Conservation (phyloP, 164 flowering plant species). For the Vitis amurensis region DNA sequence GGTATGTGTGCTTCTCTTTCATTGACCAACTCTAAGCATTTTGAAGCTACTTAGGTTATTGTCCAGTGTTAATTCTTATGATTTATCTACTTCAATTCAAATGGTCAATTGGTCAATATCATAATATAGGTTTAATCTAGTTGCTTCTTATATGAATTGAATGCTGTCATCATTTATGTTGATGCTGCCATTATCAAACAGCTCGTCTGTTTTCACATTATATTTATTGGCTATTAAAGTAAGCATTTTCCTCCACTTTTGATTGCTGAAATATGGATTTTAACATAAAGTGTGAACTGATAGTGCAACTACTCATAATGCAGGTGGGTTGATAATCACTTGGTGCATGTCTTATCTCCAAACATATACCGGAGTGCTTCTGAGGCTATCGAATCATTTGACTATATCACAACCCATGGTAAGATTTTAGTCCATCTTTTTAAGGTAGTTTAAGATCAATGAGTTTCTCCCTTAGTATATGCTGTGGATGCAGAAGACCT, state of each 20-base stretch:
- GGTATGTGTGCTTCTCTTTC: slow-evolving; percentile 32
- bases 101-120: too few species aligned
- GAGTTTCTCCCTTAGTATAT: neutral
- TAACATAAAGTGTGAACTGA: neutral
- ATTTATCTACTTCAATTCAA: too few species aligned
- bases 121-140: too few species aligned
- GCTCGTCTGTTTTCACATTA: too few species aligned
- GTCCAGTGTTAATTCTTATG: too few species aligned
- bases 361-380: slow-evolving; percentile 57
- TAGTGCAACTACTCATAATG: slow-evolving; percentile 12
- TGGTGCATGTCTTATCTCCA: slow-evolving; percentile 69
- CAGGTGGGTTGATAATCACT: slow-evolving; percentile 77
- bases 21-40: too few species aligned
- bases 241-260: neutral
- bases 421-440: slow-evolving; percentile 8
- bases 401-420: slow-evolving; percentile 64
- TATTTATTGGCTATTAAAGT: too few species aligned
- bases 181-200: neutral
- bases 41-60: too few species aligned
- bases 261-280: neutral
- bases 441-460: neutral
- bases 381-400: slow-evolving; percentile 71
- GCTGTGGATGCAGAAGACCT: neutral
- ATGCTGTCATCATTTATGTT: too few species aligned
- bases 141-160: too few species aligned